Evolutionary conservation across 2,329 filamentous ascomycete genomes (phyloP), one percentile per base, ranked within the genome.

Genomic region (Xylaria polymorpha): DNA sequence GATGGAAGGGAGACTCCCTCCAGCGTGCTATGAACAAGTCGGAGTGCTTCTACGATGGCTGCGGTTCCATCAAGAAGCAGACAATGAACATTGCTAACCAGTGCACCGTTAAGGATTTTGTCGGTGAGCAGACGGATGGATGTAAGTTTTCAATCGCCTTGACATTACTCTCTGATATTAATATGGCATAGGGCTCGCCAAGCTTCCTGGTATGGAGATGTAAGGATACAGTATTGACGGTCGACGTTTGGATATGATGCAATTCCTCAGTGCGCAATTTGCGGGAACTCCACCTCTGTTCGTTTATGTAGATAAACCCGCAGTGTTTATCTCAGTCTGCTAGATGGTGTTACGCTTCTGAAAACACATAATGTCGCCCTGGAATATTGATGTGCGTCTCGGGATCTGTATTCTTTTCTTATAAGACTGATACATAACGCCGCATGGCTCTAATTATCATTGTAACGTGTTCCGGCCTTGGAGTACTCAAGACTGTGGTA

Each of bases 31-130:
- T 78, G 73, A 76, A 80, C 70, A 78, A 81, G 72, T 81, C 81
- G 66, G 79, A 81, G 68, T 83, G 81, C 79, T 80, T 82, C 73
- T 81, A 79, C 64, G 80, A 79, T 62, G 77, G 77, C 67, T 79
- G 77, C 68, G 74, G 76, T 10, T 77, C 75, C 29, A 76, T 79
- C 70, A 76, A 74, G 68, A 78, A 77, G 73, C 78, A 80, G 74
- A 60, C 69, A 53, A 78, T 79, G 74, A 14, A 73, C 15, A 46
- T 53, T 5, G 77, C 77, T 48, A 80, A 78, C 62, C 53, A 77
- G 69, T 79, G 78, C 64, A 77, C 75, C 9, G 75, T 79, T 37
- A 68, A 73, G 64, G 75, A 78, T 22, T 69, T 76, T 66, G 74
- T 79, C 29, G 73, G 72, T 46, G 78, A 79, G 67, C 61, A 74